Percentiles rank a stretch among this genome's conserved stretches.
Conservation (phyloP, 2,329 filamentous ascomycete species). For the Hymenoscyphus infarciens region DNA sequence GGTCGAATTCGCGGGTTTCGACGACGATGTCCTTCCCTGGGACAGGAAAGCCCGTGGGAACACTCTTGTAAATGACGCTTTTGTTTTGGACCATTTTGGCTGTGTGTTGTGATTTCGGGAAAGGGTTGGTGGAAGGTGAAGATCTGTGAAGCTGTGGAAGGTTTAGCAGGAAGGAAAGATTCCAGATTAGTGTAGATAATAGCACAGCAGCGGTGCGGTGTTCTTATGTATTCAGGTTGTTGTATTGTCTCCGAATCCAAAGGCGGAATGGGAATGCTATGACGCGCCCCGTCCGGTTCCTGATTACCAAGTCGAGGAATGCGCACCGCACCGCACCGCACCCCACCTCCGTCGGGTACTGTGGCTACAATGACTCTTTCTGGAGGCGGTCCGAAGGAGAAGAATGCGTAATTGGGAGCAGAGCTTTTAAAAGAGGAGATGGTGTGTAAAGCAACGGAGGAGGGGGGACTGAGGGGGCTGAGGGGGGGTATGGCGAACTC, state of each 20-base stretch:
- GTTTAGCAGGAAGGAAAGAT: background rate
- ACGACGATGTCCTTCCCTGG: conserved; percentile 66
- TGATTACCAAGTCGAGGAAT: conserved; percentile 3
- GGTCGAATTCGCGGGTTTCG: conserved; percentile 65
- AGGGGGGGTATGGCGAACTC: background rate
- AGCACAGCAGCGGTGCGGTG: background rate
- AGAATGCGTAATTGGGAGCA: background rate
- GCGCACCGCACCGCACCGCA: background rate
- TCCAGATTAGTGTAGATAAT: background rate
- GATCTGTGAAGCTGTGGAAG: background rate
- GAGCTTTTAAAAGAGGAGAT: background rate
- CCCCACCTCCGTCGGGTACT: too few relatives aligned
- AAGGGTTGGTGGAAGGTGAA: background rate
- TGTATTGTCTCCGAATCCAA: background rate
- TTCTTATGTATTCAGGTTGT: background rate
- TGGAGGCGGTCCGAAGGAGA: background rate
- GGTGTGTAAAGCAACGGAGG: background rate
- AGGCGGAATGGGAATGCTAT: background rate
- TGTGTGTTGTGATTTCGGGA: background rate
- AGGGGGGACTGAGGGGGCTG: too few relatives aligned
- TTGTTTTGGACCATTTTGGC: conserved; percentile 60
- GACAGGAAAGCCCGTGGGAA: conserved; percentile 64
- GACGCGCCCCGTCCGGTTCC: background rate
- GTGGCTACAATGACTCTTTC: background rate
- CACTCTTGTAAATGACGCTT: conserved; percentile 67